Evolutionary conservation across 495 filamentous ascomycete genomes (phyloP).

Genomic region (Pyrenula aspistea): DNA sequence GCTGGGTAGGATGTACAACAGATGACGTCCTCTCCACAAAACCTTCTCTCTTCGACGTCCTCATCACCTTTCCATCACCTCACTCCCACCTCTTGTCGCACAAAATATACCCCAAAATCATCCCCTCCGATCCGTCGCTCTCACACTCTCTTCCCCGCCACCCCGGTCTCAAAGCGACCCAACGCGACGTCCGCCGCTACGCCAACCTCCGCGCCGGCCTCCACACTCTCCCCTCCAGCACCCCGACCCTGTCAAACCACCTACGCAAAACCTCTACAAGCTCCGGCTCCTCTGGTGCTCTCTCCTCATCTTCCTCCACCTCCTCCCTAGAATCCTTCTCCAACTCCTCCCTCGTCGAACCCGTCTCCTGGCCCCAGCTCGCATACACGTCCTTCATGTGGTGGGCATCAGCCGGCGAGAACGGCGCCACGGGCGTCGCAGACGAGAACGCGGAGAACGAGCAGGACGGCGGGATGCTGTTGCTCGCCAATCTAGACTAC

Average conservation of each 20-base stretch:
- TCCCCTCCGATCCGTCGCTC: background rate
- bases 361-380: conserved; percentile 75
- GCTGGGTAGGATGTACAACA: conserved; percentile 91
- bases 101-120: background rate
- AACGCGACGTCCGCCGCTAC: conserved; percentile 78
- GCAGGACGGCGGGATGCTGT: conserved; percentile 27
- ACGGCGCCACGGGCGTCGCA: conserved; percentile 35
- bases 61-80: conserved; percentile 32
- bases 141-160: background rate
- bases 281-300: conserved; percentile 27
- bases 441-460: conserved; percentile 17
- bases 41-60: conserved; percentile 70
- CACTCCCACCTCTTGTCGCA: background rate
- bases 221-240: conserved; percentile 30
- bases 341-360: conserved; percentile 50
- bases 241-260: conserved; percentile 6
- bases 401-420: conserved; percentile 95
- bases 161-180: conserved; percentile 65
- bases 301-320: conserved; percentile 10
- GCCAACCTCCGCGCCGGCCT: conserved; percentile 57
- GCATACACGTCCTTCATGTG: conserved; percentile 91
- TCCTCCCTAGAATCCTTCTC: conserved; percentile 21
- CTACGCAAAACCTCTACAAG: conserved; percentile 16
- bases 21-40: conserved; percentile 85
- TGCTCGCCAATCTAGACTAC: conserved; percentile 21